These are phyloP conservation scores for Heterobasidion annosum DNA, from an alignment of 1,284 basidiomycete species.

Conservation along the genomic window DNA sequence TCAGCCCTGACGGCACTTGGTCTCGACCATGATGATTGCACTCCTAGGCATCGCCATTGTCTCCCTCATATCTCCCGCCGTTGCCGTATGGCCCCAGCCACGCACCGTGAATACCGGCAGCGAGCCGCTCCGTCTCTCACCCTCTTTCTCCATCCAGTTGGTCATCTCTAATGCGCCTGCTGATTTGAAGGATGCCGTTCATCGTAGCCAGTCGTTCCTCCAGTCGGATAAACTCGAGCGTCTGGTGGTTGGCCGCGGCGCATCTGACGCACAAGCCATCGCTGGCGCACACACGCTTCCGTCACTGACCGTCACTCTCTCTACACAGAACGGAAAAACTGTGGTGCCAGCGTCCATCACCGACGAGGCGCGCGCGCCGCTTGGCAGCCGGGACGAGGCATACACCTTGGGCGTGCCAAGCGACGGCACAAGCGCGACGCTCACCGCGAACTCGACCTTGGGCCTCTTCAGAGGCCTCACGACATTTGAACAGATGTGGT, in stretches of 20 bases:
- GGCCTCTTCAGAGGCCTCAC: constrained; percentile 77
- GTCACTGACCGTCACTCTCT: constrained; percentile 33
- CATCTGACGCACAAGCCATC: constrained; percentile 26
- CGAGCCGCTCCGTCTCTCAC: constrained; percentile 31
- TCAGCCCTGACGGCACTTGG: too few species aligned
- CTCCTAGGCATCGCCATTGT: too few species aligned
- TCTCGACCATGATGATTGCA: too few species aligned
- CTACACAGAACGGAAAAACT: constrained; percentile 14
- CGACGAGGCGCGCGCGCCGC: constrained; percentile 42
- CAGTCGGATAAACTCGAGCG: constrained; percentile 34
- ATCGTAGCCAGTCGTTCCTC: constrained; percentile 28
- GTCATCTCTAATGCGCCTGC: constrained; percentile 20
- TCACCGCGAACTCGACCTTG: constrained; percentile 66
- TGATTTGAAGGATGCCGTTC: constrained; percentile 37
- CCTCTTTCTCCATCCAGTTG: constrained; percentile 34
- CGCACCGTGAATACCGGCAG: constrained; percentile 36
- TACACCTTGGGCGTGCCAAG: constrained; percentile 45
- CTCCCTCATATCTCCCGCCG: too few species aligned
- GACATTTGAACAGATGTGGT: constrained; percentile 78
- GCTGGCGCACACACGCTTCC: constrained; percentile 17
- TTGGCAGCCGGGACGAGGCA: constrained; percentile 36
- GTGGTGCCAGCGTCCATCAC: constrained; percentile 25
- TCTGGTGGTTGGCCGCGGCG: constrained; percentile 41
- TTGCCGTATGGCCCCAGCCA: constrained; percentile 55
- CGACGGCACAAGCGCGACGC: constrained; percentile 47